Conservation (phyloP, 306 rosid genomes). For the Vigna radiata region DNA sequence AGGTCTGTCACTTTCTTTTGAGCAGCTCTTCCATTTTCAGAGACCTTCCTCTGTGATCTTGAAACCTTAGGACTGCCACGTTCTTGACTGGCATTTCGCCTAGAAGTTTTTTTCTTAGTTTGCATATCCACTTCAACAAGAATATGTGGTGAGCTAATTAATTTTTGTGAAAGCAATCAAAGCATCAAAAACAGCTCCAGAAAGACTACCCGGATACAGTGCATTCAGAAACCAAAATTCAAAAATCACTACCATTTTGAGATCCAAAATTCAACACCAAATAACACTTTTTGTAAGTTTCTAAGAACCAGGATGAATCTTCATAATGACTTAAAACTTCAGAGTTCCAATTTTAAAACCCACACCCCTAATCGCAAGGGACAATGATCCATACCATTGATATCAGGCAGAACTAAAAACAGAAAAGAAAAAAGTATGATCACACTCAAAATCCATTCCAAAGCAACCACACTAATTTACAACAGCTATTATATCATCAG, state of each 20-base stretch:
- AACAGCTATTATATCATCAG: not conserved
- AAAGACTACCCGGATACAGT: constrained; percentile 31
- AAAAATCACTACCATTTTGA: not conserved
- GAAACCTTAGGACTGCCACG: constrained; percentile 59
- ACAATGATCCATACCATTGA: not conserved
- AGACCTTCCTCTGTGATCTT: constrained; percentile 70
- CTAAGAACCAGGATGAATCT: not conserved
- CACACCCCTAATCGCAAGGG: not conserved
- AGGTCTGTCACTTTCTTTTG: constrained; percentile 70
- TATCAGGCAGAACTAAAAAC: not conserved
- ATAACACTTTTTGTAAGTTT: not conserved
- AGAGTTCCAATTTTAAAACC: not conserved
- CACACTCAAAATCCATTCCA: not conserved
- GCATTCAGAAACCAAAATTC: constrained; percentile 16
- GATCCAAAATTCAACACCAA: not conserved
- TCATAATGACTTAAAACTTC: constrained; percentile 1
- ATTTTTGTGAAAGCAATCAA: constrained; percentile 38
- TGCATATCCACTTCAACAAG: constrained; percentile 61
- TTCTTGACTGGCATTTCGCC: constrained; percentile 63
- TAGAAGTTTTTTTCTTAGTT: constrained; percentile 69
- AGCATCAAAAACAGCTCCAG: constrained; percentile 35
- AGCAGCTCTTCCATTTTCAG: constrained; percentile 58
- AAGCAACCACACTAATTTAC: not conserved
- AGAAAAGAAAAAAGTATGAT: not conserved
- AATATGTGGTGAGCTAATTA: constrained; percentile 24